A percentile compares a stretch with the other conserved stretches of the same genome.
Evolutionary conservation across 164 flowering plant species (phyloP).

Genomic region (Annona cherimola): DNA sequence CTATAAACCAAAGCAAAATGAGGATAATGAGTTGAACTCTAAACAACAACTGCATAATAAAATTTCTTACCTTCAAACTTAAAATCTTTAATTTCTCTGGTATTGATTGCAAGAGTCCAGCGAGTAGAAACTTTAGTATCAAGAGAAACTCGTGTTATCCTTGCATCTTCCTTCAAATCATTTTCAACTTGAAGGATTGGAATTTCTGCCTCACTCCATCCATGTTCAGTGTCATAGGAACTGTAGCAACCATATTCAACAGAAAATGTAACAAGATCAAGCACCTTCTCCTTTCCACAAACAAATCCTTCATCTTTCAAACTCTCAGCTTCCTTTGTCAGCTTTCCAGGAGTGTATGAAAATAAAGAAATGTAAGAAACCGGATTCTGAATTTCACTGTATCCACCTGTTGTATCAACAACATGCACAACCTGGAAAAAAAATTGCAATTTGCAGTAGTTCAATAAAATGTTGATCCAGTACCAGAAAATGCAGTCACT

Average conservation of each 20-base stretch:
- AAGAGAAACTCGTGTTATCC: conserved; percentile 49
- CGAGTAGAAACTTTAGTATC: conserved; percentile 74
- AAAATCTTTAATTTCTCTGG: conserved; percentile 62
- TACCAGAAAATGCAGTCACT: background rate
- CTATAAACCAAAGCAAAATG: background rate
- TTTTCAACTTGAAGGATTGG: conserved; percentile 49
- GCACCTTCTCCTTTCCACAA: conserved; percentile 58
- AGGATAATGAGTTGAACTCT: background rate
- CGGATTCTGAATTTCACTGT: conserved; percentile 36
- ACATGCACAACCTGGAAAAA: conserved; percentile 82
- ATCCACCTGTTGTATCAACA: conserved; percentile 54
- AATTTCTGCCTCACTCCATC: conserved; percentile 73
- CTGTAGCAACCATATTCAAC: conserved; percentile 82
- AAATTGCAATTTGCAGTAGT: conserved; percentile 1
- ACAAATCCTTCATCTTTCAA: conserved; percentile 59
- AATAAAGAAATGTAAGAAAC: conserved; percentile 72
- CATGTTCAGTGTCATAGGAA: conserved; percentile 37
- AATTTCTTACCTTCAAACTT: conserved; percentile 54
- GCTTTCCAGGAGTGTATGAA: conserved; percentile 77
- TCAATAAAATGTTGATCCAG: background rate
- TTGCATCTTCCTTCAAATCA: conserved; percentile 35
- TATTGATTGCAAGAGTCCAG: conserved; percentile 83
- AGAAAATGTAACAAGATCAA: conserved; percentile 76
- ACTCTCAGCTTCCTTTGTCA: conserved; percentile 59
- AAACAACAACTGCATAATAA: background rate